Evolutionary conservation across 352 stramenopile species (phyloP).

Genomic region (Phytophthora cactorum): DNA sequence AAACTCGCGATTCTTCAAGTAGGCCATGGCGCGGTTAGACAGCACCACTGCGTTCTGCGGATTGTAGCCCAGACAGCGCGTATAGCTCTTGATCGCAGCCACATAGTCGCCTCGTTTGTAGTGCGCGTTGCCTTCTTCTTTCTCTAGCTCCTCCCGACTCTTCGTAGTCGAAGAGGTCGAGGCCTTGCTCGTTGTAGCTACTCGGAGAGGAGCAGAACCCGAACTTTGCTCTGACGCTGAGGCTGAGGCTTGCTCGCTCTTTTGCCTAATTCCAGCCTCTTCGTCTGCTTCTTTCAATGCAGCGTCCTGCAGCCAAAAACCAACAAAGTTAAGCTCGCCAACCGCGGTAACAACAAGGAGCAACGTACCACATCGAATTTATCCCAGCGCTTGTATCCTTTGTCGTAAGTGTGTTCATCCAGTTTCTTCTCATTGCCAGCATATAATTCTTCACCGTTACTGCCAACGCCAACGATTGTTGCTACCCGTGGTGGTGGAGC

Average conservation of each 20-base stretch:
- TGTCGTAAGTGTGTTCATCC: constrained; percentile 88
- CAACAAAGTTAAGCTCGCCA: neutral
- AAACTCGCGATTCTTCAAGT: constrained; percentile 89
- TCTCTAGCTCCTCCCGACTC: constrained; percentile 75
- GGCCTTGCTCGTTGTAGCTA: constrained; percentile 12
- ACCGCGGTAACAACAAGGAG: neutral
- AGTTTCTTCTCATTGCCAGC: constrained; percentile 30
- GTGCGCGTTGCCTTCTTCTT: constrained; percentile 92
- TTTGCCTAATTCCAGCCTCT: constrained; percentile 1
- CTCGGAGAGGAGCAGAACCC: constrained; percentile 1
- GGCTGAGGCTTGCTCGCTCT: neutral
- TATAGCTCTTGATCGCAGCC: constrained; percentile 91
- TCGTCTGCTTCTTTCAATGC: constrained; percentile 53
- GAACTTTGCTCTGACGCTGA: neutral
- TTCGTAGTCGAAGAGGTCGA: constrained; percentile 7
- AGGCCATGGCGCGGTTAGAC: constrained; percentile 92
- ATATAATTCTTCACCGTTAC: neutral
- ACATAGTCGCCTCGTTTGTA: constrained; percentile 90
- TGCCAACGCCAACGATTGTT: constrained; percentile 7
- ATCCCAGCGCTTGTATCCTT: constrained; percentile 91
- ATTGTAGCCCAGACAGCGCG: constrained; percentile 79
- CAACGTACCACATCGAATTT: constrained; percentile 84
- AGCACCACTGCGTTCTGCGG: constrained; percentile 75
- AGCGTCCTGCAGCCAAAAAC: constrained; percentile 41
- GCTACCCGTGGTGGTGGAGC: constrained; percentile 32